Conservation (phyloP, 1,284 basidiomycete species). For the Amylostereum areolatum region DNA sequence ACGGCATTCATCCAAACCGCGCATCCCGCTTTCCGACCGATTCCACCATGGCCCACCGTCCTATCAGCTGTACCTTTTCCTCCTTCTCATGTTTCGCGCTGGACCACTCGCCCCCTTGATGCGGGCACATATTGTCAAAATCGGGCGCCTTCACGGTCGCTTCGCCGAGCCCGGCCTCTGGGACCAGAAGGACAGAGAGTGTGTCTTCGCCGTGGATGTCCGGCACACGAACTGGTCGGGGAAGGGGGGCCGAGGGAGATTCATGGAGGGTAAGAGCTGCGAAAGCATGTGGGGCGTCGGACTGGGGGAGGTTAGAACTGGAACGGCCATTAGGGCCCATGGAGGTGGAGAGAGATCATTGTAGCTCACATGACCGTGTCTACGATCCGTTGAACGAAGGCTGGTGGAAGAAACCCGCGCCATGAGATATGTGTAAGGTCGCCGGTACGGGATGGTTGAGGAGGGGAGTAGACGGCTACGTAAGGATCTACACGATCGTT, state of each 20-base stretch:
- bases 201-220: constrained; percentile 45
- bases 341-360: background rate
- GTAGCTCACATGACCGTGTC: constrained; percentile 34
- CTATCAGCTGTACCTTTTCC: constrained; percentile 8
- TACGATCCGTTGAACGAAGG: constrained; percentile 45
- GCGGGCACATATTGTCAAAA: no score
- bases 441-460: constrained; percentile 35
- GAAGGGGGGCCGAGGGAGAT: constrained; percentile 4
- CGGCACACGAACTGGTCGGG: constrained; percentile 31
- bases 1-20: constrained; percentile 38
- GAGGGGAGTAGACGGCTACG: constrained; percentile 40
- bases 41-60: constrained; percentile 38
- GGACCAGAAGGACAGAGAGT: constrained; percentile 34
- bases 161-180: background rate
- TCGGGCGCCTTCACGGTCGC: background rate
- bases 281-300: background rate
- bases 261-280: constrained; percentile 11
- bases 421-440: constrained; percentile 48
- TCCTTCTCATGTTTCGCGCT: background rate
- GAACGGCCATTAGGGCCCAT: no score
- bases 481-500: constrained; percentile 40
- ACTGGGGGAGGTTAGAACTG: no score
- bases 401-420: constrained; percentile 47
- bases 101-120: background rate
- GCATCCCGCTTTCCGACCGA: constrained; percentile 43